Base-by-base conservation (phyloP, 192 early-diverging fungal genomes). In the Powellomyces hirtus region DNA sequence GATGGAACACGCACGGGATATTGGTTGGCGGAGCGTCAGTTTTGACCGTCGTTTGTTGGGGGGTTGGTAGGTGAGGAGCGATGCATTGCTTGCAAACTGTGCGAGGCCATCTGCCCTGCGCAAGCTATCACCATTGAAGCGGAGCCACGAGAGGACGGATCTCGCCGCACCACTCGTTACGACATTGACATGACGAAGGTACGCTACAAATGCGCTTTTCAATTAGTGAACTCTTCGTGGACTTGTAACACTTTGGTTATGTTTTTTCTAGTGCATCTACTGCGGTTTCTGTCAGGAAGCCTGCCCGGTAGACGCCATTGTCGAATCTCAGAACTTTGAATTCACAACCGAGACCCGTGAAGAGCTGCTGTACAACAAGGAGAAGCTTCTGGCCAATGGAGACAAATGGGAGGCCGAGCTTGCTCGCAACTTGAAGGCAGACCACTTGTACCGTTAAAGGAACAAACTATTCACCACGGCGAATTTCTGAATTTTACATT, bases 101-200 rank as follows among this genome's bases (percentile, higher is more conserved):
- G 96, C 67, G 94, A 98, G 76, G 96, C 93, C 73, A 90, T 98
- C 44, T 98, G 96, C 79, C 94, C 96, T 22, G 96, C 94, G 11
- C 93, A 95, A 79, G 96, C 96, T 37, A 98, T 98, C 71, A 98
- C 96, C 1, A 98, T 98, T 58, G 96, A 98, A 79, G 91, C 92
- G 27, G 94, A 98, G 79, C 91, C 91, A 30, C 89, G 96, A 73
- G 91, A 95, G 65, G 96, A 98, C 75, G 96, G 92, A 38, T 87
- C 87, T 30, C 86, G 96, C 72, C 89, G 94, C 51, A 98, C 96
- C 24, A 96, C 95, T 27, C 87, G 96, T 53, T 98, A 98, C 75
- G 96, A 98, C 81, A 98, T 98, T 71, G 96, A 98, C 75, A 96
- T 96, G 96, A 96, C 96, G 62, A 98, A 98, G 84, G 93, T 92